phyloP scores from a whole-genome alignment of 768 basidiomycete species.

The Trametes sanguinea region DNA sequence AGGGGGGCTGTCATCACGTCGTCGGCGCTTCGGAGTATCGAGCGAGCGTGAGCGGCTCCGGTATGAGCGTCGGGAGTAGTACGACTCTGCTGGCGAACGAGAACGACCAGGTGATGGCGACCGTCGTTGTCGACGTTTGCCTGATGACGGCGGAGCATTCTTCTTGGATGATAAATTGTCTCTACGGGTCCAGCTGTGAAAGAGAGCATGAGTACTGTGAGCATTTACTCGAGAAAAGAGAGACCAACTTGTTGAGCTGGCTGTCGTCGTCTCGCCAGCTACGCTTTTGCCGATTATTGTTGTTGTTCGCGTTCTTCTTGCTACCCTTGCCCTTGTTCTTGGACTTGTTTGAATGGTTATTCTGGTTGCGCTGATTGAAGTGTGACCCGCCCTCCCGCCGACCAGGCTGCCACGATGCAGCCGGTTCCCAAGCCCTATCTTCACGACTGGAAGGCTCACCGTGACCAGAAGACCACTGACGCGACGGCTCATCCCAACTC shows the following conservation, averaged over 20 bases:
- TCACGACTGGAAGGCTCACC: slow-evolving; percentile 22
- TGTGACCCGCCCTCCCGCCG: slow-evolving; percentile 32
- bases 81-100: slow-evolving; percentile 65
- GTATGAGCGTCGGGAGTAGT: slow-evolving; percentile 63
- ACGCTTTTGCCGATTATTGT: slow-evolving; percentile 40
- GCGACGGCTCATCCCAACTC: slow-evolving; percentile 28
- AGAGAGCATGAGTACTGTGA: not conserved
- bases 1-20: slow-evolving; percentile 50
- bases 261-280: slow-evolving; percentile 59
- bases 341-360: slow-evolving; percentile 34
- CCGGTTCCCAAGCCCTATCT: slow-evolving; percentile 32
- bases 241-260: slow-evolving; percentile 72
- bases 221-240: slow-evolving; percentile 13
- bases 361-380: slow-evolving; percentile 26
- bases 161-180: slow-evolving; percentile 49
- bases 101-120: slow-evolving; percentile 56
- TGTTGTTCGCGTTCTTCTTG: slow-evolving; percentile 37
- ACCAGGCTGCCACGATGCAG: slow-evolving; percentile 37
- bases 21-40: slow-evolving; percentile 58
- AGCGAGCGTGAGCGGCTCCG: slow-evolving; percentile 65
- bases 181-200: slow-evolving; percentile 65
- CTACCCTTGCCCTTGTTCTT: slow-evolving; percentile 39
- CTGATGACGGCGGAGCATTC: slow-evolving; percentile 32
- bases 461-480: slow-evolving; percentile 20
- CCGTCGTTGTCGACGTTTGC: slow-evolving; percentile 44